Percentiles rank a stretch among this genome's conserved stretches.
phyloP scores from a whole-genome alignment of 768 basidiomycete genomes.

The Rhizopogon rudus region DNA sequence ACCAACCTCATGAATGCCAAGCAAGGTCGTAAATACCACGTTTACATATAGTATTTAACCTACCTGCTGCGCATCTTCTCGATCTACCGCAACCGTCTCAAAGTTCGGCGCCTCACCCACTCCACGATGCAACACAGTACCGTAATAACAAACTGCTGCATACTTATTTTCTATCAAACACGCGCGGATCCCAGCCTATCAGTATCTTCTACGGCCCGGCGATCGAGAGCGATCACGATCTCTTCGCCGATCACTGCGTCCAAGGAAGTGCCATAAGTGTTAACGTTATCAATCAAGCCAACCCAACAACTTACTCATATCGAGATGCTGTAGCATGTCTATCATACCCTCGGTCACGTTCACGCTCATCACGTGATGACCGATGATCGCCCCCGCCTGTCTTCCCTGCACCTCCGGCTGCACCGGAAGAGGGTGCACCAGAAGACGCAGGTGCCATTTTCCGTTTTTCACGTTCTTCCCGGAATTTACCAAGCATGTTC shows the following conservation, averaged over 20 bases:
- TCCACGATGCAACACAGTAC: slow-evolving; percentile 19
- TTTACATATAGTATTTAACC: slow-evolving; percentile 2
- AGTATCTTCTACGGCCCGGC: slow-evolving; percentile 60
- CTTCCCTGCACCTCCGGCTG: slow-evolving; percentile 35
- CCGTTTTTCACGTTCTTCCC: slow-evolving; percentile 82
- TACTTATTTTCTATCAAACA: background rate
- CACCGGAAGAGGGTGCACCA: slow-evolving; percentile 30
- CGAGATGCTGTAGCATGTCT: slow-evolving; percentile 52
- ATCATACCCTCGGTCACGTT: slow-evolving; percentile 67
- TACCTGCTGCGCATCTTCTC: slow-evolving; percentile 1
- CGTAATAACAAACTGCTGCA: background rate
- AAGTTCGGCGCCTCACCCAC: slow-evolving; percentile 16
- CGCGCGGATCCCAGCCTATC: slow-evolving; percentile 12
- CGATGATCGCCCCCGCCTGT: slow-evolving; percentile 48
- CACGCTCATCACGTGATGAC: slow-evolving; percentile 56
- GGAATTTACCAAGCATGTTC: slow-evolving; percentile 87
- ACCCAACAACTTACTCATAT: slow-evolving; percentile 55
- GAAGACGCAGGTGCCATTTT: slow-evolving; percentile 53
- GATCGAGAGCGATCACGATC: slow-evolving; percentile 74
- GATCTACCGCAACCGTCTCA: slow-evolving; percentile 4
- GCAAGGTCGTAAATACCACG: background rate
- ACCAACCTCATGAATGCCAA: slow-evolving; percentile 17
- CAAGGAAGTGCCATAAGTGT: background rate
- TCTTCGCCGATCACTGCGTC: slow-evolving; percentile 58
- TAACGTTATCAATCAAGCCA: slow-evolving; percentile 18